These are phyloP conservation scores for Mycena chlorophos DNA, from an alignment of 768 basidiomycete genomes.

Conservation along the genomic window DNA sequence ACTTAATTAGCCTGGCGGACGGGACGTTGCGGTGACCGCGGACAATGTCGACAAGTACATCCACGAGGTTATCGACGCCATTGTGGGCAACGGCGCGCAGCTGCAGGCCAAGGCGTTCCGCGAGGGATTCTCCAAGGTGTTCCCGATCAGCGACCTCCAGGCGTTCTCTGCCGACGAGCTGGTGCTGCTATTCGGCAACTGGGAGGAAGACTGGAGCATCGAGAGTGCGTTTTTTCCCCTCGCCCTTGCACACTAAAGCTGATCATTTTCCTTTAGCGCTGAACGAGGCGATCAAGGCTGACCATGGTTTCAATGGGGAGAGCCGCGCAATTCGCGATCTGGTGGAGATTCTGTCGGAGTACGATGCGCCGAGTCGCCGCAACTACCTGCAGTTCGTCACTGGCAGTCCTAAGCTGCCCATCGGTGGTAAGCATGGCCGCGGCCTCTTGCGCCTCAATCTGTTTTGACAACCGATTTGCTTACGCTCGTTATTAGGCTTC, in stretches of 20 bases:
- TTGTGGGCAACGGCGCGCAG: conserved; percentile 77
- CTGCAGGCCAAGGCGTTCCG: conserved; percentile 88
- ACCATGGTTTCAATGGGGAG: conserved; percentile 97
- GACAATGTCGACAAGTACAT: conserved; percentile 91
- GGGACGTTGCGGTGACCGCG: conserved; percentile 76
- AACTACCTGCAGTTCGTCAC: conserved; percentile 96
- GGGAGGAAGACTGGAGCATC: conserved; percentile 94
- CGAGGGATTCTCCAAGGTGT: conserved; percentile 94
- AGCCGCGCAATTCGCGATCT: conserved; percentile 88
- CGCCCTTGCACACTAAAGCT: background rate
- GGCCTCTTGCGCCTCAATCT: conserved; percentile 11
- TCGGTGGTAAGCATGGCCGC: conserved; percentile 92
- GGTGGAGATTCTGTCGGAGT: conserved; percentile 82
- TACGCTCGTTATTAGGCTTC: conserved; percentile 61
- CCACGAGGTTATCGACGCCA: conserved; percentile 80
- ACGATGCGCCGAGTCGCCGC: conserved; percentile 70
- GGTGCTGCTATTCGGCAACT: conserved; percentile 93
- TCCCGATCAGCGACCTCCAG: conserved; percentile 86
- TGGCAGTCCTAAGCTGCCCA: conserved; percentile 93
- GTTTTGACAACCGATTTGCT: background rate
- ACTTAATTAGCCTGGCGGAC: conserved; percentile 66
- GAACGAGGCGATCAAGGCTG: conserved; percentile 88
- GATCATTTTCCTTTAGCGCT: conserved; percentile 54
- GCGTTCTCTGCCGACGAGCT: conserved; percentile 94
- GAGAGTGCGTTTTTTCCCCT: conserved; percentile 86